phyloP scores from a whole-genome alignment of 75 land plant species.

The Larix kaempferi region DNA sequence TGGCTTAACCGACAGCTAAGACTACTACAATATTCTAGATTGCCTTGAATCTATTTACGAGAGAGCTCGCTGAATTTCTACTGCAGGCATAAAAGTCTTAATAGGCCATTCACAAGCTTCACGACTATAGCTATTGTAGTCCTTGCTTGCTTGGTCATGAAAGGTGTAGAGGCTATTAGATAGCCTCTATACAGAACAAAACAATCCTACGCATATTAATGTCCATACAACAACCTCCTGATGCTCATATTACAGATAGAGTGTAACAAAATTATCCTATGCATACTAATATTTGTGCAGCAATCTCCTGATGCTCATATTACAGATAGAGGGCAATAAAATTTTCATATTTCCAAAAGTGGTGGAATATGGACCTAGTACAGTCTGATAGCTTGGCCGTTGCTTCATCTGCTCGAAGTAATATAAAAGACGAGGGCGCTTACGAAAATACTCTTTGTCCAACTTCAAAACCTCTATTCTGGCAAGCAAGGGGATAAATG shows the following conservation, averaged over 20 bases:
- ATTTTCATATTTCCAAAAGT: conserved; percentile 23
- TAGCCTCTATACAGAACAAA: neutral
- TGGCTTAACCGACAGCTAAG: neutral
- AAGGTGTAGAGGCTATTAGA: neutral
- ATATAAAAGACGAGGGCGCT: conserved; percentile 17
- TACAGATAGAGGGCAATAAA: conserved; percentile 22
- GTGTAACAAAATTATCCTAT: conserved; percentile 16
- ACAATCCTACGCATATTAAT: conserved; percentile 9
- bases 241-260: conserved; percentile 21
- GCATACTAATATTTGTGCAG: conserved; percentile 24
- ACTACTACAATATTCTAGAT: neutral
- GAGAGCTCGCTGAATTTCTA: neutral
- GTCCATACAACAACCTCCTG: conserved; percentile 21
- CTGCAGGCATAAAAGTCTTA: neutral
- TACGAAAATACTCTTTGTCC: conserved; percentile 14
- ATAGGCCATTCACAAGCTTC: neutral
- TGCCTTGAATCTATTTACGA: neutral
- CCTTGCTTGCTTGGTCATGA: neutral
- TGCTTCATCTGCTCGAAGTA: conserved; percentile 30
- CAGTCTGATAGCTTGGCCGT: conserved; percentile 23
- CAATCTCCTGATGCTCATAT: conserved; percentile 23
- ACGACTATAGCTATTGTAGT: neutral
- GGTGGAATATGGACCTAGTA: conserved; percentile 25
- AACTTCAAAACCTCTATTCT: conserved; percentile 32
- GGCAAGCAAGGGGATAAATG: conserved; percentile 30